Base-by-base conservation (phyloP, 2,329 filamentous ascomycete species). In the Aspergillus felis region DNA sequence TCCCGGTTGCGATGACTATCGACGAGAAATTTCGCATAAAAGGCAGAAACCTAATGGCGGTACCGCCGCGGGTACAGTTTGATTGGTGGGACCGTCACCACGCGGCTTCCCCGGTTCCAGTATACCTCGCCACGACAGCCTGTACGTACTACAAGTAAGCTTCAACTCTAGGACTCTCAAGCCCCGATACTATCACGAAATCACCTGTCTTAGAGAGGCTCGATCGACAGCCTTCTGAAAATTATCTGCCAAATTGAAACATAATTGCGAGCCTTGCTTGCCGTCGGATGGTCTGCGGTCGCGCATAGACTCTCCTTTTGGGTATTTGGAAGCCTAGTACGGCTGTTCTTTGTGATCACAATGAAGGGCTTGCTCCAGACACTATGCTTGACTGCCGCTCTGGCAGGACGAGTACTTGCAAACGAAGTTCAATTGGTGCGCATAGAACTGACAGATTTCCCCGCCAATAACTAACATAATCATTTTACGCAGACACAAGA, bases 401-500 rank as follows among this genome's bases (percentile, higher is more conserved):
- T 77, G 53, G 74, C 73, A 65, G 67, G 66, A 53, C 60, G 66
- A 42, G 74, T 71, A 42, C 66, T 77, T 60, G 77, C 76, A 42
- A 76, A 80, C 66, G 78, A 81, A 65, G 71, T 78, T 25, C 69
- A 76, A 68, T 67, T 81, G 64, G 78, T 80, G 65, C 61, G 73
- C 38, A 51, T 24, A 48, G 8, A 17, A 24, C 24, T 14, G 25
- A 42, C 6, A 10, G 24, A 20, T 47, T 2, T 47, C 14, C 22
- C 14, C 14, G 5, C 22, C 22, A 7, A 24, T 25, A 24, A 14
- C 44, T 47, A 25, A 47, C 44, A n/a, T 10, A 47, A 47, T 7
- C 20, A 20, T 48, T 42, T 32, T 62, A 41, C 62, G 62, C 63
- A 95, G 90, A 88, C 91, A 73, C 83, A 94, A 71, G 85, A 86